Evolutionary conservation across 495 filamentous ascomycete genomes (phyloP), one percentile per base, ranked within the genome.

Genomic region (Glarea lozoyensis): DNA sequence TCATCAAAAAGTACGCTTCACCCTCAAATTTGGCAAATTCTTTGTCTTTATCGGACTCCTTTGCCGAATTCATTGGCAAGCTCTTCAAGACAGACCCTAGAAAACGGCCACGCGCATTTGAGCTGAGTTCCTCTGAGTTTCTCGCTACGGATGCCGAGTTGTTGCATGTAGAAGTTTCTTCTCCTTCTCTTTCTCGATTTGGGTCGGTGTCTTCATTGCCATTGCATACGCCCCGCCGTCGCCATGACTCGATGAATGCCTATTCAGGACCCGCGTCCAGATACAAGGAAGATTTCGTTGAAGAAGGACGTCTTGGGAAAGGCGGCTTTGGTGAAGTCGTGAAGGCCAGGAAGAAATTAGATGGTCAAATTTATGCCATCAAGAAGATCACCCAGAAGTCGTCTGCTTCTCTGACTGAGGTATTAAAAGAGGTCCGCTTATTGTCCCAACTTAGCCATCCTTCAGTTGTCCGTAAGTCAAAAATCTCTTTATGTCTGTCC

Each of bases 261-360:
- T 37, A 37, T 7, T 56, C 54, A 13, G 50, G 46, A 1, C 43
- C 46, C 15, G 53, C 54, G 21, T 43, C 95, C 55, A 73, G 88
- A 33, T 98, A 96, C 55, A 69, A 68, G 23, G 81, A 82, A 54
- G 93, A 97, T 53, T 98, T 93, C 56, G 80, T 85, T 16, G 90
- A 97, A 61, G 78, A 86, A 45, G 88, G 86, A 13, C 78, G 82
- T 2, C 67, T 98, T 15, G 92, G 93, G 19, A 92, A 86, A 61
- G 92, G 92, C 12, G 93, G 90, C 1, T 98, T 93, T 61, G 92
- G 93, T 21, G 85, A 96, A 63, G 92, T 98, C n/a, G 88, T 98
- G 32, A 88, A 90, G 58, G 90, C 92, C 5, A 75, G 93, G 43
- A 94, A 95, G 54, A 93, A 88, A 60, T 74, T 95, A 5, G 90